These are phyloP conservation scores for Pestalotiopsis sp. DNA, from an alignment of 2,329 filamentous ascomycete genomes.

Conservation along the genomic window DNA sequence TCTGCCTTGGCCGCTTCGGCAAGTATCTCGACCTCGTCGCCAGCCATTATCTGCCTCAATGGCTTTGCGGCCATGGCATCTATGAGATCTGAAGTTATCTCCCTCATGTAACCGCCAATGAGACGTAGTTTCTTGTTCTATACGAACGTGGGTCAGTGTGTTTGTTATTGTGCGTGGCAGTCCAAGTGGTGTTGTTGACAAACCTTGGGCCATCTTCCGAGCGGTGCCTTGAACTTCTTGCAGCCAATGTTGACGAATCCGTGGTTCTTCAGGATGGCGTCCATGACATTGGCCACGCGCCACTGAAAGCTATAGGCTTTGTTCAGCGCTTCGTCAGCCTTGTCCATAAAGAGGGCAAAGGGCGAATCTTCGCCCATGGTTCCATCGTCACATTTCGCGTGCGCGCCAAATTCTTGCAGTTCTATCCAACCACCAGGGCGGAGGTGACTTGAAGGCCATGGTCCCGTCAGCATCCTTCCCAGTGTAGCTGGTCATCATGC, in stretches of 20 bases:
- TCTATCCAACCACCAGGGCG: constrained; percentile 28
- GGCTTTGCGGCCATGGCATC: constrained; percentile 19
- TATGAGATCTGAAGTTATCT: constrained; percentile 18
- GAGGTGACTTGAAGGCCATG: constrained; percentile 19
- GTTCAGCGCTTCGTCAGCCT: constrained; percentile 16
- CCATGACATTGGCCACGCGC: constrained; percentile 21
- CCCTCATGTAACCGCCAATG: constrained; percentile 34
- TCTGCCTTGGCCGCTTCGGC: constrained; percentile 13
- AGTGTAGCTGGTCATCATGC: background rate
- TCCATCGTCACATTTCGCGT: constrained; percentile 25
- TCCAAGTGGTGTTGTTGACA: constrained; percentile 1
- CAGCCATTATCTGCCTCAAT: constrained; percentile 14
- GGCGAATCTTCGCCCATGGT: constrained; percentile 18
- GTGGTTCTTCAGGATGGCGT: constrained; percentile 17
- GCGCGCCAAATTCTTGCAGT: constrained; percentile 24
- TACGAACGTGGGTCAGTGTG: background rate
- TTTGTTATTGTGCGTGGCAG: background rate
- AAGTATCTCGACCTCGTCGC: constrained; percentile 17
- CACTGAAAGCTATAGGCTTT: constrained; percentile 19
- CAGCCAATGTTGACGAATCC: constrained; percentile 27
- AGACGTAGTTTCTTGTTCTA: constrained; percentile 39
- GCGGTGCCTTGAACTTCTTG: constrained; percentile 34
- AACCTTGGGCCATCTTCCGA: constrained; percentile 41
- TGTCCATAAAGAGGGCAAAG: constrained; percentile 19
- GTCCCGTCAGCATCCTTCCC: background rate